phyloP scores from a whole-genome alignment of 225 moss, liverwort and hornwort species.

The Bryum argenteum region DNA sequence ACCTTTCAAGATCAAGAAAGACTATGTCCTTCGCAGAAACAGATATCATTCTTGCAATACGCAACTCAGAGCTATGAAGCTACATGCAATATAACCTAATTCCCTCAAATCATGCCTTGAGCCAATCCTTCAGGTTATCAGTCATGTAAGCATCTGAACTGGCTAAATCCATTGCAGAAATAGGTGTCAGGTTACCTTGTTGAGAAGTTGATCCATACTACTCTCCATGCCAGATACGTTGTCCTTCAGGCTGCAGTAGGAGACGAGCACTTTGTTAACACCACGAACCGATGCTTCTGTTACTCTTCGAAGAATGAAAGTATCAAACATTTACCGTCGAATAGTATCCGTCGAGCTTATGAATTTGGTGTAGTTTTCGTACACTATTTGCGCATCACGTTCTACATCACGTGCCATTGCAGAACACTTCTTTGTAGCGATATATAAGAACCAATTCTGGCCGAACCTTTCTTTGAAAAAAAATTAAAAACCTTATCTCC shows the following conservation, averaged over 20 bases:
- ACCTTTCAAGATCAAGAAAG: background rate
- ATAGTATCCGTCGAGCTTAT: constrained; percentile 98
- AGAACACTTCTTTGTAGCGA: background rate
- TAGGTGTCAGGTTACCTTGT: constrained; percentile 50
- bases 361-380: constrained; percentile 97
- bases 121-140: background rate
- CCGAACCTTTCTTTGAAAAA: background rate
- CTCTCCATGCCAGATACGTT: constrained; percentile 92
- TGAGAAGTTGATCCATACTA: constrained; percentile 93
- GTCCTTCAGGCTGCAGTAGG: constrained; percentile 79
- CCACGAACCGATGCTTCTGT: constrained; percentile 9
- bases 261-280: constrained; percentile 29
- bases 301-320: background rate
- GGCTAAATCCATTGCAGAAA: background rate
- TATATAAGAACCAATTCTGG: background rate
- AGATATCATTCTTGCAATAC: constrained; percentile 22
- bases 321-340: constrained; percentile 59
- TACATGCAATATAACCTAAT: background rate
- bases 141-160: constrained; percentile 15
- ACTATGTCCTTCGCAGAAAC: constrained; percentile 11
- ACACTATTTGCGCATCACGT: constrained; percentile 88
- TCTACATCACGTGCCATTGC: constrained; percentile 89
- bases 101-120: background rate
- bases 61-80: background rate
- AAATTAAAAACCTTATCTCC: no score